A percentile compares a stretch with the other conserved stretches of the same genome.
These are phyloP conservation scores for Solanum appendiculatum DNA, from an alignment of 257 asterid species.

Conservation along the genomic window DNA sequence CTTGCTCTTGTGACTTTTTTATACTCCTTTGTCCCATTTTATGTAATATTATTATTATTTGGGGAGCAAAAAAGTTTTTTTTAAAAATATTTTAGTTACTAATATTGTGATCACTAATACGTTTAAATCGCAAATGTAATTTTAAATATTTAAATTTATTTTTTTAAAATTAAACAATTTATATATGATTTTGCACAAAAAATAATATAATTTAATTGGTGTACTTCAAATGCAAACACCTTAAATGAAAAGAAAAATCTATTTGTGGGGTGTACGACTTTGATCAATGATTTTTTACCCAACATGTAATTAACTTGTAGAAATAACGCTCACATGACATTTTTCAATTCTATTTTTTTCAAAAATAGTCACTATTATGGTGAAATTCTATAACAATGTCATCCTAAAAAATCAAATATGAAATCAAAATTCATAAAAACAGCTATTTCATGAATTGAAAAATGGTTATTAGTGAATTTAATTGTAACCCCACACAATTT, in stretches of 20 bases:
- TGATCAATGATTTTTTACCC: too few relatives aligned
- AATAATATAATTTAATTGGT: not conserved
- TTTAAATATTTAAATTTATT: not conserved
- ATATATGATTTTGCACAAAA: not conserved
- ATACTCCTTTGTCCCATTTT: not conserved
- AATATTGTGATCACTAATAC: not conserved
- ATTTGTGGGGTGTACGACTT: too few relatives aligned
- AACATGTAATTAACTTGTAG: too few relatives aligned
- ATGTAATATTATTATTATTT: not conserved
- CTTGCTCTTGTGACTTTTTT: not conserved
- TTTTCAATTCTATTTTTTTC: too few relatives aligned
- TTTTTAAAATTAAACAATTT: not conserved
- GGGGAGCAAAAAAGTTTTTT: not conserved
- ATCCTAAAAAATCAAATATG: too few relatives aligned
- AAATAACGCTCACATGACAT: not conserved
- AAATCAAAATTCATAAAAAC: too few relatives aligned
- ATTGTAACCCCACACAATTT: too few relatives aligned
- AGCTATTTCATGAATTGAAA: too few relatives aligned
- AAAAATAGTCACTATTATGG: not conserved
- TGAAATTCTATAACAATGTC: too few relatives aligned
- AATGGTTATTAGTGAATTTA: not conserved
- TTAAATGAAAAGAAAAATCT: not conserved
- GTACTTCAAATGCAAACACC: not conserved
- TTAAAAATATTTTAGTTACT: not conserved
- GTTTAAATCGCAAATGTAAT: not conserved